Conservation (phyloP, 2,329 filamentous ascomycete species). For the Uncinocarpus reesii region DNA sequence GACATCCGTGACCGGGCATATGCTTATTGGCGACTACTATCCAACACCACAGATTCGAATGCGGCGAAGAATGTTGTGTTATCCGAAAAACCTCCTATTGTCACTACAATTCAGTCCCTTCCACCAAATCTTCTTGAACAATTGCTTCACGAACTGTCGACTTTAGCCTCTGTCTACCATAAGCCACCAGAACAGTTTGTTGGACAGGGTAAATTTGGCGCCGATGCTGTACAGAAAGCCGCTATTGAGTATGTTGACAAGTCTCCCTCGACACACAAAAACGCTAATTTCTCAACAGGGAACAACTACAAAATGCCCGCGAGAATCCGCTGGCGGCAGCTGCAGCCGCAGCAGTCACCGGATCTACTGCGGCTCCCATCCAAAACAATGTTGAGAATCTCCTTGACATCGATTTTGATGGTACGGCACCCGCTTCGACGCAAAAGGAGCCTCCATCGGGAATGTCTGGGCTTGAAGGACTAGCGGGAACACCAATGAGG, state of each 20-base stretch:
- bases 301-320: constrained; percentile 80
- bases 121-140: constrained; percentile 75
- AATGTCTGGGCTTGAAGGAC: constrained; percentile 52
- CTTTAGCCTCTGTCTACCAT: constrained; percentile 94
- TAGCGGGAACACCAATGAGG: constrained; percentile 48
- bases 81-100: constrained; percentile 87
- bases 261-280: neutral
- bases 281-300: constrained; percentile 37
- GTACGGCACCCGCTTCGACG: constrained; percentile 77
- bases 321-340: constrained; percentile 91
- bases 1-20: constrained; percentile 96
- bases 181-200: constrained; percentile 98
- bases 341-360: constrained; percentile 53
- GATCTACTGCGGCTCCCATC: constrained; percentile 41
- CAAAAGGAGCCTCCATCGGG: constrained; percentile 53
- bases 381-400: constrained; percentile 87
- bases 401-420: constrained; percentile 92
- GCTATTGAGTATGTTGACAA: constrained; percentile 63
- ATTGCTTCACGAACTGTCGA: constrained; percentile 84
- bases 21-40: constrained; percentile 94
- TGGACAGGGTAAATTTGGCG: constrained; percentile 84
- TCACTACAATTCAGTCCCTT: constrained; percentile 83
- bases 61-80: constrained; percentile 89
- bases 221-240: constrained; percentile 85
- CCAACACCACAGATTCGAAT: constrained; percentile 66